A percentile compares a stretch with the other conserved stretches of the same genome.
Evolutionary conservation across 331 rosid genomes (phyloP).

Genomic region (Telfairia occidentalis): DNA sequence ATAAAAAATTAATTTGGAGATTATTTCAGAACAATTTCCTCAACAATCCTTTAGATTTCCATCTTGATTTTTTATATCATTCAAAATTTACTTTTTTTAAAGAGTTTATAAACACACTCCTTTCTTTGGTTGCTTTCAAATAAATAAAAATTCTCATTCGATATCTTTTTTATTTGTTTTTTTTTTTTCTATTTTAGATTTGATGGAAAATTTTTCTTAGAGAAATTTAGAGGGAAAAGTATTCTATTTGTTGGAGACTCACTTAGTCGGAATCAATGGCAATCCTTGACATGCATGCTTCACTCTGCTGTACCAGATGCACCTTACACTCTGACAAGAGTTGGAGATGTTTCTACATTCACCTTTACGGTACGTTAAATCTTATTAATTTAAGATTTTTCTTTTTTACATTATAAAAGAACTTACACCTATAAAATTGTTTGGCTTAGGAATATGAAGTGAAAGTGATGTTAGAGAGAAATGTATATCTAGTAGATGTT

Average conservation of each 20-base stretch:
- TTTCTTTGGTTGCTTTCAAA: too few relatives aligned
- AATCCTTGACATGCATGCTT: conserved; percentile 74
- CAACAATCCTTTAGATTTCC: too few relatives aligned
- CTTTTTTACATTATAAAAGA: neutral
- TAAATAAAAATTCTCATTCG: too few relatives aligned
- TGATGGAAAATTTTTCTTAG: conserved; percentile 45
- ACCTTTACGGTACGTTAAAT: conserved; percentile 42
- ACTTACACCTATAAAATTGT: neutral
- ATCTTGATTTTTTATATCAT: too few relatives aligned
- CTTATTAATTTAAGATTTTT: neutral
- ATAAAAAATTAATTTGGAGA: too few relatives aligned
- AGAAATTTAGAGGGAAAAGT: conserved; percentile 52
- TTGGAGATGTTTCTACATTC: conserved; percentile 50
- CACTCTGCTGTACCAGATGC: conserved; percentile 48
- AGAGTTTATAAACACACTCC: too few relatives aligned
- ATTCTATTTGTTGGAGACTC: conserved; percentile 95
- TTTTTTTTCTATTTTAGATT: conserved; percentile 28
- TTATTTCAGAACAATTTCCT: too few relatives aligned
- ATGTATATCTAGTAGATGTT: conserved; percentile 63
- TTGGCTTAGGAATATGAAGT: conserved; percentile 50
- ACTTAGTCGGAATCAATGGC: conserved; percentile 82
- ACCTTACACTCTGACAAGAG: conserved; percentile 29
- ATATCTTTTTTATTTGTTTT: too few relatives aligned
- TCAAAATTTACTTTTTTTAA: too few relatives aligned
- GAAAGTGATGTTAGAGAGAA: conserved; percentile 71